A percentile compares a stretch with the other conserved stretches of the same genome.
phyloP scores from a whole-genome alignment of 2,329 filamentous ascomycete genomes.

The Blumeria graminis region DNA sequence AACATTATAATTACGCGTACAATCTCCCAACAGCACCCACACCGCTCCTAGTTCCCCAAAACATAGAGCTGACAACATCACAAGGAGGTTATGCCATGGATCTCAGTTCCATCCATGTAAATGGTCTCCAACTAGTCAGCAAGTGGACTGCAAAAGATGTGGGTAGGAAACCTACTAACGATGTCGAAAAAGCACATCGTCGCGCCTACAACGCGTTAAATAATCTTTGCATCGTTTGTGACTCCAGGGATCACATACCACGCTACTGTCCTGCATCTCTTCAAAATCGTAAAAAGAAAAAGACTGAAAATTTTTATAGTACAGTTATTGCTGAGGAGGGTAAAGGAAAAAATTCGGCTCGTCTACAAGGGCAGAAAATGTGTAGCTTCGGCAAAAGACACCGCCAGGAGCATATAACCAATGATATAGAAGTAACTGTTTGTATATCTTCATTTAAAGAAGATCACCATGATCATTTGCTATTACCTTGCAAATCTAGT shows the following conservation, averaged over 20 bases:
- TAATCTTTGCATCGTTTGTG: neutral
- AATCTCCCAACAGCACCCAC: neutral
- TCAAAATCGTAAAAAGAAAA: neutral
- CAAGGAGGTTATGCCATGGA: neutral
- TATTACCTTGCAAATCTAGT: neutral
- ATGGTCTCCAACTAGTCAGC: neutral
- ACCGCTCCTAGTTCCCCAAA: neutral
- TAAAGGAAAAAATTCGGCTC: neutral
- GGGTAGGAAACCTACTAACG: neutral
- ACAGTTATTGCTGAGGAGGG: neutral
- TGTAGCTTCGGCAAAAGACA: neutral
- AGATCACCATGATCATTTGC: neutral
- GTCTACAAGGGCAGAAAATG: neutral
- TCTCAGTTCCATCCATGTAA: neutral
- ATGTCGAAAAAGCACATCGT: neutral
- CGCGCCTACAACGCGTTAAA: neutral
- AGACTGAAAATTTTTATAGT: neutral
- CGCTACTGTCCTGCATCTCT: neutral
- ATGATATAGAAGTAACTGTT: neutral
- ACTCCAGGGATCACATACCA: neutral
- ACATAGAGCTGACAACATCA: conserved; percentile 1
- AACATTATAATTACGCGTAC: neutral
- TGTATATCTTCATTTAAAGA: neutral
- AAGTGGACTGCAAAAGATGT: conserved; percentile 1
- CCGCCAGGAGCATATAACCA: neutral